These are phyloP conservation scores for Leptographium galeiforme DNA, from an alignment of 2,329 filamentous ascomycete species.

Conservation along the genomic window DNA sequence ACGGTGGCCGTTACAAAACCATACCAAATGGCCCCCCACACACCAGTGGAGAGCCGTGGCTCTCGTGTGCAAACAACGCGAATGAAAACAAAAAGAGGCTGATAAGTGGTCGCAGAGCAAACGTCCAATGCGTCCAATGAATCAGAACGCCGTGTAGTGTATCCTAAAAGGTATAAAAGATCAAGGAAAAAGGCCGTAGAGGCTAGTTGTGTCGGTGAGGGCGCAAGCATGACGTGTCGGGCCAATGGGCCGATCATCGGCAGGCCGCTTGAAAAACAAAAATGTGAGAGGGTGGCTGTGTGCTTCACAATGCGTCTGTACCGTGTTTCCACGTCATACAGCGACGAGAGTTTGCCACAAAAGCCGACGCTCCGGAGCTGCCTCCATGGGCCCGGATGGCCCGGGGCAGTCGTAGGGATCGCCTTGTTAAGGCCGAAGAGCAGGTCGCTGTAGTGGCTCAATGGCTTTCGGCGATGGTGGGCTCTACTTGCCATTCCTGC, in stretches of 20 bases:
- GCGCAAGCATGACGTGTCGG: not conserved
- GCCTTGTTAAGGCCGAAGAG: not conserved
- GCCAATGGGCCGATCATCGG: not conserved
- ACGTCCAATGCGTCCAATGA: not conserved
- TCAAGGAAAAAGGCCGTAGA: not conserved
- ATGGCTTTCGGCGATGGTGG: slow-evolving; percentile 6
- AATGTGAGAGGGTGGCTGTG: not conserved
- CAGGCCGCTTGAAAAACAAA: not conserved
- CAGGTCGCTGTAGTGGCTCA: not conserved
- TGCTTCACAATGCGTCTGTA: not conserved
- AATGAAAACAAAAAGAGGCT: not conserved
- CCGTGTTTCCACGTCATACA: not conserved
- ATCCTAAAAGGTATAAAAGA: not conserved
- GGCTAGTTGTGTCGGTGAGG: not conserved
- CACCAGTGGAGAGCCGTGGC: not conserved
- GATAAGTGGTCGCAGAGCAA: not conserved
- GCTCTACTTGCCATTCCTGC: slow-evolving; percentile 26
- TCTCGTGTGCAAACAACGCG: not conserved
- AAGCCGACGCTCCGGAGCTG: not conserved
- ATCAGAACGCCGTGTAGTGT: not conserved
- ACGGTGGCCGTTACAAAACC: not conserved
- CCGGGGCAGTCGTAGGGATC: not conserved
- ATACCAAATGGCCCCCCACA: not conserved
- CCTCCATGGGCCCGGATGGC: not conserved
- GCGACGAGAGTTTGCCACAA: not conserved